A percentile compares a stretch with the other conserved stretches of the same genome.
Evolutionary conservation across 306 rosid genomes (phyloP).

Genomic region (Arachis stenosperma): DNA sequence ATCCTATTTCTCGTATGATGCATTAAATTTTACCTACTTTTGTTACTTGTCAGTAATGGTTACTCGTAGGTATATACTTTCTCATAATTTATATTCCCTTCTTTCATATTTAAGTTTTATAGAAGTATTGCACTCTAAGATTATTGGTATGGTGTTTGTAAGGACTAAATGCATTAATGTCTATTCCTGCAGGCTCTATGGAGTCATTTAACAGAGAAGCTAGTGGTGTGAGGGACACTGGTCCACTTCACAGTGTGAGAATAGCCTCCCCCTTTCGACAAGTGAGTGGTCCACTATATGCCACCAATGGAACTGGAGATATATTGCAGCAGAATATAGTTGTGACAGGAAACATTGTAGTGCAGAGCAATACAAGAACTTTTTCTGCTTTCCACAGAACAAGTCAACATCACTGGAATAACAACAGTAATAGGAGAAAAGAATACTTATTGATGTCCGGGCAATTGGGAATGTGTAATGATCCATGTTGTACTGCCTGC

Average conservation of each 20-base stretch:
- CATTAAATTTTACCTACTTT: background rate
- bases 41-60: background rate
- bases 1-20: background rate
- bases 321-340: conserved; percentile 30
- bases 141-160: conserved; percentile 17
- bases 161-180: conserved; percentile 50
- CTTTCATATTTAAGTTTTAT: conserved; percentile 25
- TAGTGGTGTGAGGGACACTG: conserved; percentile 57
- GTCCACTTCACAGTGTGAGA: conserved; percentile 53
- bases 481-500: conserved; percentile 87
- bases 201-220: conserved; percentile 48
- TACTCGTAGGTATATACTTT: background rate
- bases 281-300: conserved; percentile 60
- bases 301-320: conserved; percentile 44
- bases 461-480: conserved; percentile 81
- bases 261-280: conserved; percentile 48
- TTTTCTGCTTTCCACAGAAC: conserved; percentile 37
- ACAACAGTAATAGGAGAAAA: conserved; percentile 46
- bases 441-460: conserved; percentile 80
- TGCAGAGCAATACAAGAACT: conserved; percentile 42
- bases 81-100: background rate
- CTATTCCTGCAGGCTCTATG: conserved; percentile 46
- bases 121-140: conserved; percentile 11
- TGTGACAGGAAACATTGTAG: conserved; percentile 41
- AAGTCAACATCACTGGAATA: conserved; percentile 45